Evolutionary conservation across 2,329 filamentous ascomycete species (phyloP), one percentile per base, ranked within the genome.

Genomic region (Cytospora chrysosperma): DNA sequence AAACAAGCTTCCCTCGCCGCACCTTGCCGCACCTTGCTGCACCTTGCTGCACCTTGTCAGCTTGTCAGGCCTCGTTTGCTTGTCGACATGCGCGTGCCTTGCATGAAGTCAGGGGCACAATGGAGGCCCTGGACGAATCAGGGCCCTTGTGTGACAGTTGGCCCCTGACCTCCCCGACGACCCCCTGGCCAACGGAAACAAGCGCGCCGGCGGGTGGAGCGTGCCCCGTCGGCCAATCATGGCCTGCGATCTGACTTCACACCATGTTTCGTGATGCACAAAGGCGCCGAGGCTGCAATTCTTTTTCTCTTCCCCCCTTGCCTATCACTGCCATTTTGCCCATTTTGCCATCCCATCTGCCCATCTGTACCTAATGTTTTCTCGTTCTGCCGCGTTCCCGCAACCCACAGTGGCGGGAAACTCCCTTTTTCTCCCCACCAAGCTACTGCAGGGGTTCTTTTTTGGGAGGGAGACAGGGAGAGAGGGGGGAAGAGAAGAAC

Each of bases 181-280:
- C 34, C 58, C 58, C 58, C 58, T 60, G 50, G 47, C 26, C 40
- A 5, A 26, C 58, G 52, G 49, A 61, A 55, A 61, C 58, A 61
- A 54, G 37, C 53, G 58, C 58, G 58, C 58, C 27, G 32, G 12
- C n/a, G 17, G 37, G 58, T 60, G 58, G 51, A 52, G 34, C 58
- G 55, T n/a, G 32, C 37, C 24, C 15, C 15, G n/a, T n/a, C 37
- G 49, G 37, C 58, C 58, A 61, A 61, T 61, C 34, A 61, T 4
- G 13, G 27, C 3, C 27, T 6, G 1, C 7, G n/a, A 4, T 43
- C 21, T 8, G 15, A 61, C 58, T 49, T 61, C 51, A 55, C 51
- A 40, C 34, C 37, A 26, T 34, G 50, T 49, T 49, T 55, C 32
- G 27, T 61, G 58, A 55, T 49, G 47, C 58, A 40, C 32, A 15